phyloP scores from a whole-genome alignment of 805 yeast genomes.

The Cyberlindnera galapagoensis region DNA sequence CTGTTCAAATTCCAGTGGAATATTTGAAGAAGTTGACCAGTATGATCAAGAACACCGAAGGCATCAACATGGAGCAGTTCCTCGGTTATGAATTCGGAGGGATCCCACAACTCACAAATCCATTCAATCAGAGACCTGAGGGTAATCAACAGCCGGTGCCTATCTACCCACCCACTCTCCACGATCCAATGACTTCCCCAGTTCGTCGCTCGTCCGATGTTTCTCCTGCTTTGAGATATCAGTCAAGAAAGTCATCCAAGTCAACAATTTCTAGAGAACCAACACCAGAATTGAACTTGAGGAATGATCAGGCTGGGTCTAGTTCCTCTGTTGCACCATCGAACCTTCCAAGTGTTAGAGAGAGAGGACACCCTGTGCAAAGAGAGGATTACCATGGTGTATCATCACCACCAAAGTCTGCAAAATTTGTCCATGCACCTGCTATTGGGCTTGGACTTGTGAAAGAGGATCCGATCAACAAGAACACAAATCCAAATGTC shows the following conservation, averaged over 20 bases:
- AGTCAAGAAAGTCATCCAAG: not conserved
- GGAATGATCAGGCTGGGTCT: too few species aligned
- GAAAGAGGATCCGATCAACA: too few species aligned
- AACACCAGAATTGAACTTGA: slow-evolving; percentile 12
- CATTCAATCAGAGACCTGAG: too few species aligned
- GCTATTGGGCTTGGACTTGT: slow-evolving; percentile 11
- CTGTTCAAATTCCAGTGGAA: slow-evolving; percentile 23
- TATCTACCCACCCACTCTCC: too few species aligned
- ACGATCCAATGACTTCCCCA: too few species aligned
- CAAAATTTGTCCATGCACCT: slow-evolving; percentile 9
- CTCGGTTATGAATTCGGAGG: slow-evolving; percentile 14
- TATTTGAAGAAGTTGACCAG: slow-evolving; percentile 20
- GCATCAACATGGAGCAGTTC: slow-evolving; percentile 17
- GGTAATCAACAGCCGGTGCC: too few species aligned
- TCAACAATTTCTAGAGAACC: slow-evolving; percentile 6
- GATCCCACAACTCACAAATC: slow-evolving; percentile 3
- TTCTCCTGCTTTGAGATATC: not conserved
- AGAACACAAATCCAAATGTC: too few species aligned
- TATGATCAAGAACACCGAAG: slow-evolving; percentile 19
- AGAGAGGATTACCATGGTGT: too few species aligned
- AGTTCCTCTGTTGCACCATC: too few species aligned
- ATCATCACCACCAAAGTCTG: slow-evolving; percentile 10
- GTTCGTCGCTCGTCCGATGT: not conserved
- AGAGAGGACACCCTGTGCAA: too few species aligned
- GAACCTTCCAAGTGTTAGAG: too few species aligned